Evolutionary conservation across 2,329 filamentous ascomycete species (phyloP), one percentile per base, ranked within the genome.

Genomic region (Thelonectria discophora): DNA sequence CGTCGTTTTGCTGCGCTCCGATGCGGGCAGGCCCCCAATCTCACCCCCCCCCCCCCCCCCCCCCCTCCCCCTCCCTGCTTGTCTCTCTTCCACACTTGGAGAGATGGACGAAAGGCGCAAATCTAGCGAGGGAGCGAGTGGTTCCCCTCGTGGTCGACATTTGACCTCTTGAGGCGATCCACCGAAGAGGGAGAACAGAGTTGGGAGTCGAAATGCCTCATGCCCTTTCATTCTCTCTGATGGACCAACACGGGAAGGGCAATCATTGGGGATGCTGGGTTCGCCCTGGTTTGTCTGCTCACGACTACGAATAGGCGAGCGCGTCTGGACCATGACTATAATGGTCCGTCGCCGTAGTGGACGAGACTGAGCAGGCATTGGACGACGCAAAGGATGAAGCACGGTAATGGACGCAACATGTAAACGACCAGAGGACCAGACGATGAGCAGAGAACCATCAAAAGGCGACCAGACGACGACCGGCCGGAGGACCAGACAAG

Each of bases 161-260:
- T 45, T 32, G 30, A 39, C 55, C 43, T 6, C 46, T 50, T 13
- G 48, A 54, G 24, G 17, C 20, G 55, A 49, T 58, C 58, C 58
- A 58, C 63, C 21, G 46, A 24, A 60, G 47, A 10, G 18, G 17
- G 20, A 45, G 51, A 61, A 55, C 46, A 63, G 47, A 66, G 47
- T 61, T 65, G 54, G 48, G 32, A 18, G 39, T 61, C 43, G 62
- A 65, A 66, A 66, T 66, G 56, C 64, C 64, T 66, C 64, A 65
- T 59, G 47, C 37, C 51, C 43, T 53, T 32, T 55, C 27, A 40
- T 20, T n/a, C n/a, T 39, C 47, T 24, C 40, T 45, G 27, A 32
- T 43, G 49, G 62, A 18, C 30, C 27, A 53, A 37, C 15, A 45
- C 51, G 60, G 54, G 32, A 9, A 39, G 43, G 18, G 12, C 53